Evolutionary conservation across 1,284 basidiomycete genomes (phyloP).

Genomic region (Cryptococcus hybrid): DNA sequence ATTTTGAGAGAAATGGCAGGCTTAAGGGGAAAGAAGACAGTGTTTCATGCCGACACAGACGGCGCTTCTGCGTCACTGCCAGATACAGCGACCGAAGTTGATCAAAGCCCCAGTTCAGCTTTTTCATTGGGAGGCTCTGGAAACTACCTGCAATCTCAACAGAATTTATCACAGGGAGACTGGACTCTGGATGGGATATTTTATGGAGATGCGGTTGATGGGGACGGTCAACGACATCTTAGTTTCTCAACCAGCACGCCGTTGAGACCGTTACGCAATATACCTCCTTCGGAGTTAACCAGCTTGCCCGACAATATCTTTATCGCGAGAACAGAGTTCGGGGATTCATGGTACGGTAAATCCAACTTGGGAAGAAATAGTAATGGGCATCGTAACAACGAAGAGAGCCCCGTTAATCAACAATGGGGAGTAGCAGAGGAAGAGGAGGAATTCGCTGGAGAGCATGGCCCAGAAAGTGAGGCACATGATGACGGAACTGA

Average conservation of each 20-base stretch:
- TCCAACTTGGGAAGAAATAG: not conserved
- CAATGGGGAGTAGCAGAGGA: not conserved
- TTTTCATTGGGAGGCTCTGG: too few relatives aligned
- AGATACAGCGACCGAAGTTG: too few relatives aligned
- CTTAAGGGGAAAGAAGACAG: constrained; percentile 16
- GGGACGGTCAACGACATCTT: not conserved
- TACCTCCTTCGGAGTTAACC: constrained; percentile 27
- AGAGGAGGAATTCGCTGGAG: constrained; percentile 3
- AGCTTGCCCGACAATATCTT: constrained; percentile 39
- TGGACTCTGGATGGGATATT: not conserved
- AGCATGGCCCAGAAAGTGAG: not conserved
- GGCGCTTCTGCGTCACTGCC: too few relatives aligned
- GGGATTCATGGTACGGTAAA: not conserved
- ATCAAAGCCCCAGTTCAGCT: not conserved
- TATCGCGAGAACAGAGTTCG: constrained; percentile 31
- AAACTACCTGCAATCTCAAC: not conserved
- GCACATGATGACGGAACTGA: constrained; percentile 1
- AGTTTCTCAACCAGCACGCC: not conserved
- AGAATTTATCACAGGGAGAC: not conserved
- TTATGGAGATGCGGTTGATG: not conserved
- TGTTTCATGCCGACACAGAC: not conserved
- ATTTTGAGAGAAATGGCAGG: constrained; percentile 42
- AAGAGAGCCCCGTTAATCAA: constrained; percentile 2
- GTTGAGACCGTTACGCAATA: constrained; percentile 6
- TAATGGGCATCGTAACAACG: not conserved